Percentiles rank a stretch among this genome's conserved stretches.
Evolutionary conservation across 768 basidiomycete species (phyloP).

Genomic region (Trichaptum fuscoviolaceum): DNA sequence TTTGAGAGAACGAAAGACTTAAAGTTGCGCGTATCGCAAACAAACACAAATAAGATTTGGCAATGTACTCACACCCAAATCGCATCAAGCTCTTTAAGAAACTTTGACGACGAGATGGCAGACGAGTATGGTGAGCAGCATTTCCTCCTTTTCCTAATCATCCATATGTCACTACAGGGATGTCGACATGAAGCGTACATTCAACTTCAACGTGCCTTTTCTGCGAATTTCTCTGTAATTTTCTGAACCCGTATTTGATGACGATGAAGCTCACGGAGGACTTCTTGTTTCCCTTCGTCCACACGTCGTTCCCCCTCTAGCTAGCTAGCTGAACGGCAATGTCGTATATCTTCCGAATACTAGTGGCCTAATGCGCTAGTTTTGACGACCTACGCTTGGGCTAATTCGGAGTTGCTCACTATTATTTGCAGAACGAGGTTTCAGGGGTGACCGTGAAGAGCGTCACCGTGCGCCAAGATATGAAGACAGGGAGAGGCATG

Average conservation of each 20-base stretch:
- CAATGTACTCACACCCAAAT: not conserved
- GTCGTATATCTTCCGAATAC: slow-evolving; percentile 5
- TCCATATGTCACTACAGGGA: slow-evolving; percentile 21
- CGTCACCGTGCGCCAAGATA: slow-evolving; percentile 36
- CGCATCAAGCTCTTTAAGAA: not conserved
- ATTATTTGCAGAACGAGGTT: slow-evolving; percentile 33
- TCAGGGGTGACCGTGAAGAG: slow-evolving; percentile 54
- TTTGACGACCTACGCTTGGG: slow-evolving; percentile 11
- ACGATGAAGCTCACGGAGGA: not conserved
- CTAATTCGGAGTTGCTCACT: slow-evolving; percentile 31
- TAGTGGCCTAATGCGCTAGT: slow-evolving; percentile 5
- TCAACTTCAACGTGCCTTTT: slow-evolving; percentile 15
- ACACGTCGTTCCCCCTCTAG: slow-evolving; percentile 53
- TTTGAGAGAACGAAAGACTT: too few relatives aligned
- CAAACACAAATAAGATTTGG: not conserved
- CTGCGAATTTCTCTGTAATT: not conserved
- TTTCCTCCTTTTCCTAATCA: slow-evolving; percentile 7
- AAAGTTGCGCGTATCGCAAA: not conserved
- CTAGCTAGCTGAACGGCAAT: slow-evolving; percentile 47
- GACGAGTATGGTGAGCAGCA: slow-evolving; percentile 53
- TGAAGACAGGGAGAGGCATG: slow-evolving; percentile 39
- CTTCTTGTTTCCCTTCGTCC: slow-evolving; percentile 20
- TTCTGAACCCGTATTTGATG: slow-evolving; percentile 27
- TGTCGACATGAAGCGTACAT: slow-evolving; percentile 20
- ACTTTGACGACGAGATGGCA: slow-evolving; percentile 28